Evolutionary conservation across 2,329 filamentous ascomycete species (phyloP).

Genomic region (Lasiodiplodia gonubiensis): DNA sequence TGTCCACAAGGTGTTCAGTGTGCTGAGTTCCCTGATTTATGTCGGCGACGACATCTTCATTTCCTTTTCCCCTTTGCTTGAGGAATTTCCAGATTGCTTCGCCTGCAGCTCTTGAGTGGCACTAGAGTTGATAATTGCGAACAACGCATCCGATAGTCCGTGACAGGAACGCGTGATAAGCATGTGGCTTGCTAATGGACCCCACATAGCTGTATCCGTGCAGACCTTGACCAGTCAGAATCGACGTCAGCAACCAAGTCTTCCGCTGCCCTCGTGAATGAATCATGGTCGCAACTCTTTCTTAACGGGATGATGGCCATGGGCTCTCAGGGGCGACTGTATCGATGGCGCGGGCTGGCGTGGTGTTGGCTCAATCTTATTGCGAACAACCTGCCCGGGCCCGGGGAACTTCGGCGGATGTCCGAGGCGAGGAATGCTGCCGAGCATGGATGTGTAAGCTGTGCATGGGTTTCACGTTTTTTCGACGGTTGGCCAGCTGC

Average conservation of each 20-base stretch:
- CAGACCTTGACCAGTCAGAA: neutral
- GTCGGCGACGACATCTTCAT: constrained; percentile 2
- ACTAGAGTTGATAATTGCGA: neutral
- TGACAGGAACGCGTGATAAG: constrained; percentile 20
- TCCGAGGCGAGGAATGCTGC: constrained; percentile 2
- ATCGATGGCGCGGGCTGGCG: neutral
- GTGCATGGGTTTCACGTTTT: constrained; percentile 12
- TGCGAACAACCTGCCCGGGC: constrained; percentile 4
- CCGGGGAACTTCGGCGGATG: neutral
- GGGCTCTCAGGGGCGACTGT: neutral
- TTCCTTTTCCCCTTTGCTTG: constrained; percentile 13
- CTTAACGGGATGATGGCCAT: neutral
- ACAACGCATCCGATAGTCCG: constrained; percentile 8
- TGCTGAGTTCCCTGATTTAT: neutral
- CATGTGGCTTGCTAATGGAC: constrained; percentile 19
- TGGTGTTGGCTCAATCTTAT: neutral
- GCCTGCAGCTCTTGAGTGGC: constrained; percentile 1
- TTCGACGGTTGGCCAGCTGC: constrained; percentile 2
- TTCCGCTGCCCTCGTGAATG: constrained; percentile 5
- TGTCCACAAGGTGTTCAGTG: constrained; percentile 11
- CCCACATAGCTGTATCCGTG: constrained; percentile 12
- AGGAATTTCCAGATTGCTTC: neutral
- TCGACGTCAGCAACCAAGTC: constrained; percentile 1
- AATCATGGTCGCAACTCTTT: constrained; percentile 3
- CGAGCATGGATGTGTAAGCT: constrained; percentile 9